Base-by-base conservation (phyloP, 768 basidiomycete species). In the Cytidiella melzeri region DNA sequence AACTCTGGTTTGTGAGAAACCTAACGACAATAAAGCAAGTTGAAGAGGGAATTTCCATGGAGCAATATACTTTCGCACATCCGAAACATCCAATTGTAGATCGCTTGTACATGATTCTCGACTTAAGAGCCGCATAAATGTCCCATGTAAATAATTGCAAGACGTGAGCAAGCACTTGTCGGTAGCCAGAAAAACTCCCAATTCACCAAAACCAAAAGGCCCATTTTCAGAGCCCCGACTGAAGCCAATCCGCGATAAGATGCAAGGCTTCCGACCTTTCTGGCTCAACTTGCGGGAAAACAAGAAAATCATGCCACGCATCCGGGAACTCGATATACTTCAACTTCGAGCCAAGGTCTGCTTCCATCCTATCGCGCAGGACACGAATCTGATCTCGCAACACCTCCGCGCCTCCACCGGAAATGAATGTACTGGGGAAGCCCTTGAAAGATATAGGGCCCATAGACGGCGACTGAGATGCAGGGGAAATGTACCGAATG, bases 371-470 rank as follows among this genome's bases (percentile, higher is more conserved):
- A 38, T 57, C 53, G 42, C 47, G 44, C 41, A 66, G 46, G 6
- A 48, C 57, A 44, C 59, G 59, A 51, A 67, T 69, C 61, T 65
- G 65, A 58, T 71, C 68, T 54, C 69, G 54, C 50, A 68, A 55
- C 55, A 59, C 52, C 57, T 71, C 64, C 39, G 60, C 60, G 38
- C 55, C 64, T 19, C 65, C 65, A 23, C 51, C 56, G 15, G 59
- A 51, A 40, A 73, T 56, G 57, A 61, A 61, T n/a, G 63, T 66
- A 52, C 59, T 60, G 41, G 68, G 65, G 46, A 65, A 69, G 41
- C 64, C 69, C 43, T 43, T 42, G 49, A 58, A 66, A 5, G 55
- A 51, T 5, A 54, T 50, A 6, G 37, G 7, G 7, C 37, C 49
- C 36, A 50, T 37, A 3, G 6, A 23, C 2, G 37, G 27, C 23